These are phyloP conservation scores for Ascochyta rabiei DNA, from an alignment of 2,329 filamentous ascomycete species.

Conservation along the genomic window DNA sequence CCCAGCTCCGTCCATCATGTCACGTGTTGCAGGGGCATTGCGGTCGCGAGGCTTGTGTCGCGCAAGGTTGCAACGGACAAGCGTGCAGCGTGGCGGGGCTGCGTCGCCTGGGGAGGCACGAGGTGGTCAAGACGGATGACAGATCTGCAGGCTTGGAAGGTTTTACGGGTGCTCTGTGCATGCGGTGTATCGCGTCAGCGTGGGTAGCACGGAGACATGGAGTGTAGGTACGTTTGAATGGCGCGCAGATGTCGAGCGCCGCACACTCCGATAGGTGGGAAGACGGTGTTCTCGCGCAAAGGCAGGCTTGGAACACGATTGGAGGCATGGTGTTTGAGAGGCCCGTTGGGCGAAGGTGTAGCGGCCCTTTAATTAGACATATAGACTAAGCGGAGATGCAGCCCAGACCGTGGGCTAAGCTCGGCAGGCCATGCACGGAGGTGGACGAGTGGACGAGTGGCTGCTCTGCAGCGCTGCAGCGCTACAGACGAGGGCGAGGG, in stretches of 20 bases:
- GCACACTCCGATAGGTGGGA: slow-evolving; percentile 7
- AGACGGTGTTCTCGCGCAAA: background rate
- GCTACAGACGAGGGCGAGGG: too few species aligned
- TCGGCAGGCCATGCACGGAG: background rate
- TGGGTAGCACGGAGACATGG: background rate
- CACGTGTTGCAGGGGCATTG: slow-evolving; percentile 6
- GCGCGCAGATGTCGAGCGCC: slow-evolving; percentile 3
- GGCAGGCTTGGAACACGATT: slow-evolving; percentile 5
- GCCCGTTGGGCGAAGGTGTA: slow-evolving; percentile 7
- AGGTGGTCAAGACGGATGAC: slow-evolving; percentile 20
- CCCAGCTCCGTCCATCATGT: background rate
- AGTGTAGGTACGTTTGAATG: background rate
- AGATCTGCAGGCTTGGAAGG: slow-evolving; percentile 8
- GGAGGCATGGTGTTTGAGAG: slow-evolving; percentile 9
- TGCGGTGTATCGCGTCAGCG: slow-evolving; percentile 1
- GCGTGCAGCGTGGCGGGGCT: slow-evolving; percentile 10
- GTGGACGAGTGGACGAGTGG: background rate
- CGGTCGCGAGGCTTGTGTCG: slow-evolving; percentile 4
- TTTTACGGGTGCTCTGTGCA: background rate
- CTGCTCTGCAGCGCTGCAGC: background rate
- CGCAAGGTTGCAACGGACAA: background rate
- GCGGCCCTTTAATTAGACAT: slow-evolving; percentile 13
- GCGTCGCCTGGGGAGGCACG: slow-evolving; percentile 3
- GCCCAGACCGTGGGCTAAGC: slow-evolving; percentile 3
- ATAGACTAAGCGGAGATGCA: slow-evolving; percentile 11